Evolutionary conservation across 2,329 filamentous ascomycete species (phyloP), one percentile per base, ranked within the genome.

Genomic region (Aspergillus flavus): DNA sequence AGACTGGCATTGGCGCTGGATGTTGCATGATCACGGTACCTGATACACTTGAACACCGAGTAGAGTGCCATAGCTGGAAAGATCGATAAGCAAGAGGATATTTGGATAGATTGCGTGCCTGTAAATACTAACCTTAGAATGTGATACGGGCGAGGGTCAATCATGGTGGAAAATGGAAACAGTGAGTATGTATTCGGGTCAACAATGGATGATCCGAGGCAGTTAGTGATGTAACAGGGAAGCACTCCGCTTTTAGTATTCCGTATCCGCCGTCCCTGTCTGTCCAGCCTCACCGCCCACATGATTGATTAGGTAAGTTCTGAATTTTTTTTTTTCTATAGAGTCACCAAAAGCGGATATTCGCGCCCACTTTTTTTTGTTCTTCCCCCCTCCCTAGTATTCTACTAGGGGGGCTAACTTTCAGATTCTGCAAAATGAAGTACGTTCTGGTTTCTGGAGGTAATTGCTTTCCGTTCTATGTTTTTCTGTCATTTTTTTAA

Each of bases 21-120:
- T 61, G 66, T 45, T 54, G 11, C 43, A 36, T 26, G 57, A 41
- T 43, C n/a, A 30, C 26, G 60, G 78, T 79, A 91, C 89, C 77
- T 98, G 93, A 80, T 93, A 98, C 77, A 97, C 85, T 45, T 93
- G 91, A 32, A 90, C 90, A 67, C 95, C 95, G 16, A 98, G 83
- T 57, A 98, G 86, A 23, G 92, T 93, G 68, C 93, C 93, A 80
- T 96, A 97, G 75, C 92, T 95, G 69, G 16, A 58, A 62, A 61
- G 58, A 12, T 21, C 48, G 65, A 57, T 64, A 43, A 59, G 45
- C 30, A 34, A 57, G 7, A 34, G 46, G 34, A 21, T 53, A 23
- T 21, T 14, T 56, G 28, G 0, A 12, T 21, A 32, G 11, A 21
- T n/a, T 7, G 19, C 30, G 11, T 32, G 28, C 4, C 28, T n/a